Conservation (phyloP, 257 asterid genomes). For the Solanum dulcamara region DNA sequence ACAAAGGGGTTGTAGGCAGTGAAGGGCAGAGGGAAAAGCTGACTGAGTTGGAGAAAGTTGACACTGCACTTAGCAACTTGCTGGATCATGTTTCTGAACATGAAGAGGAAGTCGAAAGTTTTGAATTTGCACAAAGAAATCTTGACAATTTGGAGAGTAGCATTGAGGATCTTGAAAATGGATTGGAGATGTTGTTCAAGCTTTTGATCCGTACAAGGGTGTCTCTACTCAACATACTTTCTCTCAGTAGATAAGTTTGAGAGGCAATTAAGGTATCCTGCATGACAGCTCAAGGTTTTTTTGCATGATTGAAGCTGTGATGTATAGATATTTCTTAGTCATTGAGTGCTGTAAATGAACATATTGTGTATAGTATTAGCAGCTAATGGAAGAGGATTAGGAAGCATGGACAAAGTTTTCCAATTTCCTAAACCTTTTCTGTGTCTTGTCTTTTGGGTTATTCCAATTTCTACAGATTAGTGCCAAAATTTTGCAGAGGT, state of each 20-base stretch:
- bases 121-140: constrained; percentile 12
- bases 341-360: background rate
- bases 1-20: constrained; percentile 5
- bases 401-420: background rate
- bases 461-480: background rate
- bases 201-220: constrained; percentile 24
- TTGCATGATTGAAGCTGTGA: constrained; percentile 1
- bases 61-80: constrained; percentile 11
- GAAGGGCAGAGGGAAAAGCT: constrained; percentile 1
- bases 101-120: constrained; percentile 1
- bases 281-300: constrained; percentile 1
- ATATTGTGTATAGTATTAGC: background rate
- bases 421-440: background rate
- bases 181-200: constrained; percentile 14
- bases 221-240: constrained; percentile 17
- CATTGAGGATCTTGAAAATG: constrained; percentile 16
- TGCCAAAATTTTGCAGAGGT: background rate
- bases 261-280: background rate
- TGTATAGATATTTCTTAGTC: background rate
- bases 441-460: background rate
- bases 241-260: background rate
- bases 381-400: background rate
- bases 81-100: background rate
- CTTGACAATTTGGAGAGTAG: constrained; percentile 16
- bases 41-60: constrained; percentile 21